Percentiles rank a stretch among this genome's conserved stretches.
These are phyloP conservation scores for Lepidium didymum DNA, from an alignment of 345 rosid genomes.

Conservation along the genomic window DNA sequence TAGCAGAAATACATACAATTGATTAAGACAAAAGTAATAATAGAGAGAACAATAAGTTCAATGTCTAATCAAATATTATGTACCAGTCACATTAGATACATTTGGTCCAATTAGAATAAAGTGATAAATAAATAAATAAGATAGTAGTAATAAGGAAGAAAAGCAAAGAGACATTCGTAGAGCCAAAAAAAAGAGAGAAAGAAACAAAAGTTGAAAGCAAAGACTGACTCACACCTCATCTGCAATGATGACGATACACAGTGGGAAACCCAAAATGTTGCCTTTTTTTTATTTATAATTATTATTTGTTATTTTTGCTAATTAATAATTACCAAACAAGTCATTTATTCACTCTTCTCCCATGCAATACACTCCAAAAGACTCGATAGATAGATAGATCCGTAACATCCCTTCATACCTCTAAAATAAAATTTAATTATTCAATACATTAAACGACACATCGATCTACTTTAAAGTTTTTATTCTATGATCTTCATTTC, in stretches of 20 bases:
- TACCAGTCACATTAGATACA: background rate
- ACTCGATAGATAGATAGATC: slow-evolving; percentile 26
- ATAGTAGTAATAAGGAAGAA: slow-evolving; percentile 9
- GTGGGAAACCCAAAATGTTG: slow-evolving; percentile 26
- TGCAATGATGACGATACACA: slow-evolving; percentile 33
- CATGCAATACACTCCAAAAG: slow-evolving; percentile 31
- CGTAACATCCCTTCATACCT: slow-evolving; percentile 19
- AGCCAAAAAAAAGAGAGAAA: slow-evolving; percentile 17
- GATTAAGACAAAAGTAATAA: background rate
- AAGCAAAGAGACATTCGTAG: slow-evolving; percentile 34
- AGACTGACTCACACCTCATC: slow-evolving; percentile 28
- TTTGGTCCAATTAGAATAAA: background rate
- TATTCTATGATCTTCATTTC: slow-evolving; percentile 11
- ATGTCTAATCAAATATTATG: background rate
- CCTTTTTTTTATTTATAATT: background rate
- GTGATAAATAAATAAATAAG: background rate
- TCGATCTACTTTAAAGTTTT: slow-evolving; percentile 18
- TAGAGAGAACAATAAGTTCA: background rate
- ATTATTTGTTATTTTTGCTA: background rate
- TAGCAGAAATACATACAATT: background rate
- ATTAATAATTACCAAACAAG: slow-evolving; percentile 8
- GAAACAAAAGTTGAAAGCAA: slow-evolving; percentile 28
- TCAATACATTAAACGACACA: slow-evolving; percentile 7
- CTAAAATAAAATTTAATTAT: background rate
- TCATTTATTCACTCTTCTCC: slow-evolving; percentile 21